Conservation (phyloP, 495 filamentous ascomycete species). For the Thermochaetoides thermophila region DNA sequence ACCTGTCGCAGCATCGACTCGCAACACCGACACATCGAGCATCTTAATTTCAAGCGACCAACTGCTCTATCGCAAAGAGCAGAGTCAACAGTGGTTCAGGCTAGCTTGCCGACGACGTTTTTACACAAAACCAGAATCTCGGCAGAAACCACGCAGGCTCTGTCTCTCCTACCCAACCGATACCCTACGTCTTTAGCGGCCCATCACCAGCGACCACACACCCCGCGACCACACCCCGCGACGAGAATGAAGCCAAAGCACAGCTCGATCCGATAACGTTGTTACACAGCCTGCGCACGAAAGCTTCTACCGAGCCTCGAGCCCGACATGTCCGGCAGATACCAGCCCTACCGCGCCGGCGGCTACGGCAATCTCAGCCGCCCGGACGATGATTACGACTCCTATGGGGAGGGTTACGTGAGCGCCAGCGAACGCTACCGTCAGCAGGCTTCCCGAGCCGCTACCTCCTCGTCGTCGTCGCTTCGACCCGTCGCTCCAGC, state of each 20-base stretch:
- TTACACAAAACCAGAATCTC: too few relatives aligned
- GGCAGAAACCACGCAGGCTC: too few relatives aligned
- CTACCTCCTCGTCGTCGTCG: constrained; percentile 3
- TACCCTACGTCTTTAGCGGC: too few relatives aligned
- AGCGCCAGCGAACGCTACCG: constrained; percentile 26
- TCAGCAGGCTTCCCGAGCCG: constrained; percentile 5
- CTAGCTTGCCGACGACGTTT: too few relatives aligned
- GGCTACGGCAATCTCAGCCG: constrained; percentile 17
- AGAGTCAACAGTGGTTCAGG: too few relatives aligned
- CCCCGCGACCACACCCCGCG: too few relatives aligned
- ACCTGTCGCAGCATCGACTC: too few relatives aligned
- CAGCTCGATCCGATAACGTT: constrained; percentile 9
- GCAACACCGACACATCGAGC: too few relatives aligned
- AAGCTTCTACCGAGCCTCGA: neutral
- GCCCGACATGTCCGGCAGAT: constrained; percentile 27
- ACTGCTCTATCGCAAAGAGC: too few relatives aligned
- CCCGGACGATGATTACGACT: constrained; percentile 29
- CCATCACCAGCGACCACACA: neutral
- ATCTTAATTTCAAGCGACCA: too few relatives aligned
- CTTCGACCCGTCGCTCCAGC: constrained; percentile 10
- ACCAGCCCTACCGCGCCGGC: constrained; percentile 27
- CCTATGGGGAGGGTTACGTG: constrained; percentile 30
- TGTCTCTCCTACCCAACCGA: too few relatives aligned
- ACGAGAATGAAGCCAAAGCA: constrained; percentile 15
- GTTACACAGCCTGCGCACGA: neutral